Evolutionary conservation across 1,284 basidiomycete genomes (phyloP).

Genomic region (Papiliotrema terrestris): DNA sequence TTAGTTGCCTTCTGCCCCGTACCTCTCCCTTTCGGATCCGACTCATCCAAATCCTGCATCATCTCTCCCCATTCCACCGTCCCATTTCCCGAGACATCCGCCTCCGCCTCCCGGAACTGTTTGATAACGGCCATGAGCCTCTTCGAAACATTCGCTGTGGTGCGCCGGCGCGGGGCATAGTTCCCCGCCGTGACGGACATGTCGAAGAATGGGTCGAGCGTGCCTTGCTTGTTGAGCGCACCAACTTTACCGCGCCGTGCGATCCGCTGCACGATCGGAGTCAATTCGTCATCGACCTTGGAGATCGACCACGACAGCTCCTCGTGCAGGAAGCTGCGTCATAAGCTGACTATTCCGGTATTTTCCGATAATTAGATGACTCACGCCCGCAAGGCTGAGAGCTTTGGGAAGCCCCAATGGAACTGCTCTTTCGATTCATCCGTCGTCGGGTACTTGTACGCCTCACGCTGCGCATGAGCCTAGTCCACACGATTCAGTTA

Average conservation of each 20-base stretch:
- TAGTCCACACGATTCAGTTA: neutral
- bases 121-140: conserved; percentile 85
- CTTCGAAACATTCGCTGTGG: conserved; percentile 73
- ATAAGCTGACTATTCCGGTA: neutral
- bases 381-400: conserved; percentile 80
- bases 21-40: conserved; percentile 36
- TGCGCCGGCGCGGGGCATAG: conserved; percentile 69
- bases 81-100: conserved; percentile 22
- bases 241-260: conserved; percentile 72
- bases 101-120: conserved; percentile 64
- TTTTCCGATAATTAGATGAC: conserved; percentile 30
- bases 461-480: conserved; percentile 64
- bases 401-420: conserved; percentile 93
- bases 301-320: conserved; percentile 80
- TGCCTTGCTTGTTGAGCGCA: conserved; percentile 58
- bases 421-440: conserved; percentile 92
- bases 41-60: conserved; percentile 42
- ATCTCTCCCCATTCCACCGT: conserved; percentile 40
- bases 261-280: conserved; percentile 91
- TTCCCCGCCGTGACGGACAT: conserved; percentile 54
- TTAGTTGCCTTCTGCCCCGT: conserved; percentile 22
- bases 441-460: conserved; percentile 86
- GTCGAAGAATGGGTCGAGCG: conserved; percentile 58
- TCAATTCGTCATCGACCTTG: conserved; percentile 87
- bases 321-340: conserved; percentile 68